These are phyloP conservation scores for Amylocystis lapponica DNA, from an alignment of 768 basidiomycete species.

Conservation along the genomic window DNA sequence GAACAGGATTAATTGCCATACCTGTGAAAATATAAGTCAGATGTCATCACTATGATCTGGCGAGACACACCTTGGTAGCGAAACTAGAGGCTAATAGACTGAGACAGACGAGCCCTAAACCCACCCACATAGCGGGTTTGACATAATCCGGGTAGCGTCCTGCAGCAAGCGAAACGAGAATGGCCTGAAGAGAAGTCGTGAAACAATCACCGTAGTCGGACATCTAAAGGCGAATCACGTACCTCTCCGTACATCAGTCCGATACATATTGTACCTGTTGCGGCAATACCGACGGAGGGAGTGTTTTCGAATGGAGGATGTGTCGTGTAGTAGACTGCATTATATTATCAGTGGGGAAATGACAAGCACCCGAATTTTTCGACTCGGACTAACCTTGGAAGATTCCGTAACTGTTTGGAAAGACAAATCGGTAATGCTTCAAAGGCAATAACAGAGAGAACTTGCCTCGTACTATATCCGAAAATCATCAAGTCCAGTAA, in stretches of 20 bases:
- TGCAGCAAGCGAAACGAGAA: constrained; percentile 4
- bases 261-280: constrained; percentile 10
- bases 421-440: background rate
- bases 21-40: constrained; percentile 3
- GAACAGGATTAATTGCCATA: constrained; percentile 15
- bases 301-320: constrained; percentile 12
- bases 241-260: constrained; percentile 15
- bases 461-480: constrained; percentile 18
- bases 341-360: background rate
- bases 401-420: constrained; percentile 17
- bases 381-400: constrained; percentile 11
- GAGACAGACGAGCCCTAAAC: constrained; percentile 3
- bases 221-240: background rate
- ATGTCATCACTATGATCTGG: background rate
- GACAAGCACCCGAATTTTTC: no score
- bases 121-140: constrained; percentile 8
- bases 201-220: background rate
- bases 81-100: constrained; percentile 13
- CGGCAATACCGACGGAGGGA: constrained; percentile 10
- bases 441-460: constrained; percentile 15
- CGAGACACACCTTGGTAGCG: constrained; percentile 9
- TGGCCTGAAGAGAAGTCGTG: background rate
- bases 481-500: constrained; percentile 17
- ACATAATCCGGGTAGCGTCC: constrained; percentile 13
- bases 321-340: constrained; percentile 14